A percentile compares a stretch with the other conserved stretches of the same genome.
phyloP scores from a whole-genome alignment of 2,329 filamentous ascomycete species.

The Phialocephala subalpina region DNA sequence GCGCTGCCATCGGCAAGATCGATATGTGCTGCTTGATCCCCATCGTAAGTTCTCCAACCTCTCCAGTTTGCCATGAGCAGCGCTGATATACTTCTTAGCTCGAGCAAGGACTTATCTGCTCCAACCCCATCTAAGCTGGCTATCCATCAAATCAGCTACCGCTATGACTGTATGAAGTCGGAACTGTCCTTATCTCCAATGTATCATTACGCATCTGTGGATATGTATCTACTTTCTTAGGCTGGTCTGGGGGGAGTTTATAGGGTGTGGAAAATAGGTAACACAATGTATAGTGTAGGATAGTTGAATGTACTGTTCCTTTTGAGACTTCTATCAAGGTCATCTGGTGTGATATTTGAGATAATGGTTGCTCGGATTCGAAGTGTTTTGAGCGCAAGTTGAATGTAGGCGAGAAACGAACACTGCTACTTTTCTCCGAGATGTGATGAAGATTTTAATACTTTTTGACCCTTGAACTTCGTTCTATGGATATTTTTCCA shows the following conservation, averaged over 20 bases:
- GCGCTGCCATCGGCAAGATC: constrained; percentile 41
- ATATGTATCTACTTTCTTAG: background rate
- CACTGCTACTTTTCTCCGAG: background rate
- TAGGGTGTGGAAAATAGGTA: constrained; percentile 10
- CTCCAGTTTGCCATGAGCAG: background rate
- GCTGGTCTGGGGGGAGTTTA: constrained; percentile 1
- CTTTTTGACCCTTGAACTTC: too few relatives aligned
- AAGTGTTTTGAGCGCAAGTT: too few relatives aligned
- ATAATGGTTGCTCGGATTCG: background rate
- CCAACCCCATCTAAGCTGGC: constrained; percentile 11
- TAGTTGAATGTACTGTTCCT: background rate
- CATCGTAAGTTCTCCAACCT: constrained; percentile 44
- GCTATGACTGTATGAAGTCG: background rate
- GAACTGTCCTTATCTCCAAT: background rate
- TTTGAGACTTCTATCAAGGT: background rate
- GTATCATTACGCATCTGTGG: background rate
- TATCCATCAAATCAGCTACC: background rate
- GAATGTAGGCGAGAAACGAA: too few relatives aligned
- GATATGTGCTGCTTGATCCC: constrained; percentile 64
- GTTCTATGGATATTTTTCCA: too few relatives aligned
- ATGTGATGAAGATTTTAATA: too few relatives aligned
- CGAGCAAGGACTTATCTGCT: constrained; percentile 46
- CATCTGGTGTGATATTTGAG: background rate
- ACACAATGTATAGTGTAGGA: constrained; percentile 5
- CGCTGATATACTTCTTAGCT: constrained; percentile 27